phyloP scores from a whole-genome alignment of 768 basidiomycete genomes.

The Fistulinella prunicolor region DNA sequence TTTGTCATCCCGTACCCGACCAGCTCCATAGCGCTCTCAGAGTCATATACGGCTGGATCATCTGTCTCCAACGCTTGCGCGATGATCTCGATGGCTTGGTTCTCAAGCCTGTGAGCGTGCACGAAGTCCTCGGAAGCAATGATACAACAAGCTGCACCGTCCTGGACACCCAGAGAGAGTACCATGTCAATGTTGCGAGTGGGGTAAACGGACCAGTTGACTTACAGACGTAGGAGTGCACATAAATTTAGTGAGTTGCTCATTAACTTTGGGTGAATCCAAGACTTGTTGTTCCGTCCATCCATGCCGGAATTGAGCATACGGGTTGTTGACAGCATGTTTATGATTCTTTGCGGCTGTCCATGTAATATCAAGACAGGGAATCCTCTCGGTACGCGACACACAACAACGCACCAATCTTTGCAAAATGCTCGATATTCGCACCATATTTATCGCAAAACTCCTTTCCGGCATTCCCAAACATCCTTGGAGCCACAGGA shows the following conservation, averaged over 20 bases:
- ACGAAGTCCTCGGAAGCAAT: constrained; percentile 79
- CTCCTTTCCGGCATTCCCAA: constrained; percentile 66
- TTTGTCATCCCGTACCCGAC: constrained; percentile 75
- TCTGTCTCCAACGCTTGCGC: constrained; percentile 65
- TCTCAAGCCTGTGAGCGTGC: constrained; percentile 64
- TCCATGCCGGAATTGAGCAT: constrained; percentile 76
- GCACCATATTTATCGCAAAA: constrained; percentile 71
- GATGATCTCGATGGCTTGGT: constrained; percentile 82
- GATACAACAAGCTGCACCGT: constrained; percentile 72
- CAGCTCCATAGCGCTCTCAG: constrained; percentile 67
- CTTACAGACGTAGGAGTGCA: constrained; percentile 79
- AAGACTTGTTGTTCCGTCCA: constrained; percentile 72
- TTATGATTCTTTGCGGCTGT: constrained; percentile 78
- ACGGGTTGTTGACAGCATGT: constrained; percentile 77
- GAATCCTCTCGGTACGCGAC: no score
- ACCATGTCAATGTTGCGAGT: not conserved
- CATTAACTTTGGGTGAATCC: constrained; percentile 60
- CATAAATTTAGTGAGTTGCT: constrained; percentile 75
- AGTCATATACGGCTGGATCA: constrained; percentile 56
- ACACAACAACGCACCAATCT: constrained; percentile 54
- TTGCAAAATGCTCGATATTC: constrained; percentile 59
- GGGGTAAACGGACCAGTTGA: not conserved
- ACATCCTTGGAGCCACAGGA: constrained; percentile 67
- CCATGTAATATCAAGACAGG: not conserved
- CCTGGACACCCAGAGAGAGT: constrained; percentile 36